Conservation (phyloP, 371 early-diverging fungal genomes). For the Mortierella sp. region DNA sequence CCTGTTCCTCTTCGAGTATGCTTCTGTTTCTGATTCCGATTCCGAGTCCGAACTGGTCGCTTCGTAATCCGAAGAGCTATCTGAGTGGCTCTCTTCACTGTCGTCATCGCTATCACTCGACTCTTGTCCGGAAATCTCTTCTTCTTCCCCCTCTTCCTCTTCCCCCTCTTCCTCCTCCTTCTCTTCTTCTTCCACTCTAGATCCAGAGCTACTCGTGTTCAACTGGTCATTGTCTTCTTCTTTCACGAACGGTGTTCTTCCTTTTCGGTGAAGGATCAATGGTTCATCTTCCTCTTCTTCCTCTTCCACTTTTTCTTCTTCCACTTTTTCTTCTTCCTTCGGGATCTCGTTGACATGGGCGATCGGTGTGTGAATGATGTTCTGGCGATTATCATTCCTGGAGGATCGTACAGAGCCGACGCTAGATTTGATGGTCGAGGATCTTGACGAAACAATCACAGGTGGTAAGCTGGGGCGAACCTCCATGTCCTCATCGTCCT, state of each 20-base stretch:
- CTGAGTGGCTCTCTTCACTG: too few species aligned
- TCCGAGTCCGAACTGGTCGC: conserved; percentile 1
- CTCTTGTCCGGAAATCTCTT: too few species aligned
- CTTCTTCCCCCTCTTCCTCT: too few species aligned
- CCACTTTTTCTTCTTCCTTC: not conserved
- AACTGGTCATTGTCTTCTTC: too few species aligned
- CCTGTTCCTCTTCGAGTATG: not conserved
- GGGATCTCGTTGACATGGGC: not conserved
- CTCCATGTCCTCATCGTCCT: not conserved
- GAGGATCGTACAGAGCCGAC: too few species aligned
- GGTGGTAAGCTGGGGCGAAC: not conserved
- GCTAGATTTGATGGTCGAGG: not conserved
- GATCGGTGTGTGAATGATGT: too few species aligned
- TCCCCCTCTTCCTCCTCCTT: too few species aligned
- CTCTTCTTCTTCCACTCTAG: too few species aligned
- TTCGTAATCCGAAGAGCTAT: not conserved
- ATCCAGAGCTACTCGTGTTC: too few species aligned
- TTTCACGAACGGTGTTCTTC: too few species aligned
- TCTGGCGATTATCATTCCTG: too few species aligned
- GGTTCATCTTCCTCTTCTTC: not conserved
- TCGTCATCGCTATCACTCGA: too few species aligned
- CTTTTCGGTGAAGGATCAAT: not conserved
- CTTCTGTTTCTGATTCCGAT: not conserved
- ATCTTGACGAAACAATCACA: not conserved
- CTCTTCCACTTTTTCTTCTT: not conserved